These are phyloP conservation scores for Nigrospora oryzae DNA, from an alignment of 2,329 filamentous ascomycete genomes.

Conservation along the genomic window DNA sequence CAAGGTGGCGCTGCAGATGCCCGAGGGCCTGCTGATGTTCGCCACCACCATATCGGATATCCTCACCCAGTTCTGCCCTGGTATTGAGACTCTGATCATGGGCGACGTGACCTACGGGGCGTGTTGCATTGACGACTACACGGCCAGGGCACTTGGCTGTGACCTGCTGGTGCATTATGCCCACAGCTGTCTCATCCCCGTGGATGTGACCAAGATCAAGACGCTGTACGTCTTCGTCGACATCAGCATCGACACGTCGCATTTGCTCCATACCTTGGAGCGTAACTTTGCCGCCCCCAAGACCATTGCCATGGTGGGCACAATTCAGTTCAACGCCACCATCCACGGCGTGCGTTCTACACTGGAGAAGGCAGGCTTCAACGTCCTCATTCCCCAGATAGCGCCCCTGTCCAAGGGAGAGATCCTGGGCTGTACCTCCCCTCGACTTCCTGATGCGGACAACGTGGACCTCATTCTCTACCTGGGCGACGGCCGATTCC, in stretches of 20 bases:
- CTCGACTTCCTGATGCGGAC: conserved; percentile 50
- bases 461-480: conserved; percentile 49
- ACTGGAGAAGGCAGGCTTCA: conserved; percentile 78
- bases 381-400: conserved; percentile 83
- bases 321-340: conserved; percentile 97
- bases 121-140: conserved; percentile 98
- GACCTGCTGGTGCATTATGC: conserved; percentile 95
- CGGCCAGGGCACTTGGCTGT: conserved; percentile 84
- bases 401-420: conserved; percentile 89
- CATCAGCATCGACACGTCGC: conserved; percentile 87
- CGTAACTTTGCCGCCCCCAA: conserved; percentile 81
- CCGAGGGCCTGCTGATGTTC: conserved; percentile 89
- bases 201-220: conserved; percentile 93
- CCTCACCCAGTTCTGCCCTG: conserved; percentile 85
- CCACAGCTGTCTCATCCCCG: conserved; percentile 91
- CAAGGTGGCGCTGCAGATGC: conserved; percentile 90
- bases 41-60: conserved; percentile 98
- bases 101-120: conserved; percentile 98
- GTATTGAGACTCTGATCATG: conserved; percentile 93
- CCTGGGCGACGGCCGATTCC: conserved; percentile 29
- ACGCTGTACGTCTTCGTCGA: conserved; percentile 98
- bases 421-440: conserved; percentile 95
- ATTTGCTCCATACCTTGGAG: conserved; percentile 78
- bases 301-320: conserved; percentile 87
- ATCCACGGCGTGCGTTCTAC: conserved; percentile 75